phyloP scores from a whole-genome alignment of 2,329 filamentous ascomycete genomes.

The Fonsecaea pedrosoi region DNA sequence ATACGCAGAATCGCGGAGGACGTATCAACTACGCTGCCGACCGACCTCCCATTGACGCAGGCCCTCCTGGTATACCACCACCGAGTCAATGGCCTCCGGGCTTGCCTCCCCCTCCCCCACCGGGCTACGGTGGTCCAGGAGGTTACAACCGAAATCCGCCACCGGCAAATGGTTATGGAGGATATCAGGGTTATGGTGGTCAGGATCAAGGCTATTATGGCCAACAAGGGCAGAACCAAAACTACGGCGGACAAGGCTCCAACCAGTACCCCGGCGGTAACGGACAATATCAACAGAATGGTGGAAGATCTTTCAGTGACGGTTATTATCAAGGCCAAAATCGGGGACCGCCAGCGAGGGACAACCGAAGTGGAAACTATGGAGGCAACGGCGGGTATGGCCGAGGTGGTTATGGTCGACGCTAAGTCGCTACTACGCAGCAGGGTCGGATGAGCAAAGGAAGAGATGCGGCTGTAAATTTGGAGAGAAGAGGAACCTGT shows the following conservation, averaged over 20 bases:
- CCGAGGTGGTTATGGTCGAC: constrained; percentile 33
- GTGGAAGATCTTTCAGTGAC: constrained; percentile 29
- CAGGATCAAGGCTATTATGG: constrained; percentile 34
- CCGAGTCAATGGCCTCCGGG: constrained; percentile 33
- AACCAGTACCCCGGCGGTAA: constrained; percentile 40
- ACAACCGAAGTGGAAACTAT: constrained; percentile 31
- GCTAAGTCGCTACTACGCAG: constrained; percentile 12
- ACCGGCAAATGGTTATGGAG: constrained; percentile 24
- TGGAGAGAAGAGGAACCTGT: background rate
- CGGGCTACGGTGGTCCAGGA: constrained; percentile 40
- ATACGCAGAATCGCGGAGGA: constrained; percentile 42
- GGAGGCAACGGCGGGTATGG: constrained; percentile 31
- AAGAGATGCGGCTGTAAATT: background rate
- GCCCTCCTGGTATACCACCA: constrained; percentile 45
- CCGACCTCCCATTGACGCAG: constrained; percentile 37
- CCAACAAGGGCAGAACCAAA: constrained; percentile 42
- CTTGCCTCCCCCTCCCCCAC: constrained; percentile 35
- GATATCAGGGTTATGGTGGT: constrained; percentile 40
- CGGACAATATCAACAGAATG: constrained; percentile 33
- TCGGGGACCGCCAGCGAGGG: constrained; percentile 26
- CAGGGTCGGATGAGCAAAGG: background rate
- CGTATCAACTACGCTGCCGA: constrained; percentile 61
- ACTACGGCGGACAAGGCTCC: constrained; percentile 41
- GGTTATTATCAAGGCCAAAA: constrained; percentile 33
- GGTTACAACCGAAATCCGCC: constrained; percentile 36